Conservation (phyloP, 2,329 filamentous ascomycete genomes). For the Stromatinia cepivora region DNA sequence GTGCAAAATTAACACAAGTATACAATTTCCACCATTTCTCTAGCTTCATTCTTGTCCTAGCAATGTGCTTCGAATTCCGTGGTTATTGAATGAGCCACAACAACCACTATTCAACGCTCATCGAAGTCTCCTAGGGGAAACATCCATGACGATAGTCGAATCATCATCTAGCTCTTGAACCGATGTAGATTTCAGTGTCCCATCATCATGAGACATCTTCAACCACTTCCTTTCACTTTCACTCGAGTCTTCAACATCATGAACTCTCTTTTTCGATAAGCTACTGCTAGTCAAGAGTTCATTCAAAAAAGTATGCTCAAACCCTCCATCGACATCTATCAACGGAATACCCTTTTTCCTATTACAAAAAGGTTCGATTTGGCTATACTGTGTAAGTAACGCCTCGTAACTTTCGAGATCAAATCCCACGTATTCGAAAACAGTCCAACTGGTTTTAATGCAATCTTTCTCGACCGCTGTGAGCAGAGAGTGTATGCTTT, state of each 20-base stretch:
- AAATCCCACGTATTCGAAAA: not conserved
- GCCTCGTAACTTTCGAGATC: not conserved
- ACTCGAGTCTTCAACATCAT: not conserved
- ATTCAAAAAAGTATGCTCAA: not conserved
- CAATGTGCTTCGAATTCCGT: no score
- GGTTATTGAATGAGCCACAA: no score
- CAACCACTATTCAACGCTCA: not conserved
- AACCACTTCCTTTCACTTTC: not conserved
- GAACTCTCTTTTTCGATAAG: not conserved
- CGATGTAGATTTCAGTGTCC: not conserved
- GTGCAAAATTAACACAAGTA: no score
- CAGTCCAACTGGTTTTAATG: not conserved
- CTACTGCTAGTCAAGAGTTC: not conserved
- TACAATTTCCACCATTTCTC: no score
- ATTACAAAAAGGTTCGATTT: not conserved
- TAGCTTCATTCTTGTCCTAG: no score
- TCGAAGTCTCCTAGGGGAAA: not conserved
- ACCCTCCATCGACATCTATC: not conserved
- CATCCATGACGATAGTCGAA: not conserved
- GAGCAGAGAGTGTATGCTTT: not conserved
- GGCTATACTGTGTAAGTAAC: not conserved
- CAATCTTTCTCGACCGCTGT: not conserved
- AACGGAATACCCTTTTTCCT: not conserved
- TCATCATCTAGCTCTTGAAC: not conserved
- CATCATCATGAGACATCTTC: not conserved